Conservation (phyloP, 1,284 basidiomycete genomes). For the Fomitopsis betulina region DNA sequence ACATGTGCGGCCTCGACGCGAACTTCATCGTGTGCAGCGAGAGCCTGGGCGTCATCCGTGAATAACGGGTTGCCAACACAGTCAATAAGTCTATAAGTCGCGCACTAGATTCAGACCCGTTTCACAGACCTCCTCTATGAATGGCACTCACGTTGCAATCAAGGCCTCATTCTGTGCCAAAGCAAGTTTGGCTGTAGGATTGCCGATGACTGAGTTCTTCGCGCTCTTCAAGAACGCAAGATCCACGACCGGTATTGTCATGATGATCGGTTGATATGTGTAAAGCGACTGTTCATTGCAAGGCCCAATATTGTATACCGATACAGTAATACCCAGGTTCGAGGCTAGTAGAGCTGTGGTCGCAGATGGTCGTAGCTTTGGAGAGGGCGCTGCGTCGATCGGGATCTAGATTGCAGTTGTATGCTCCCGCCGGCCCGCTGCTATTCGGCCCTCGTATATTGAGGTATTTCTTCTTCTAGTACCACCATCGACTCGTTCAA, state of each 20-base stretch:
- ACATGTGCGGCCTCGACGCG: slow-evolving; percentile 71
- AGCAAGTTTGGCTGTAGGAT: slow-evolving; percentile 60
- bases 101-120: background rate
- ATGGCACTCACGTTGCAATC: slow-evolving; percentile 43
- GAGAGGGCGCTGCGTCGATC: background rate
- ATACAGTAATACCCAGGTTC: background rate
- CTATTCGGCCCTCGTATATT: too few species aligned
- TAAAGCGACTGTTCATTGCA: background rate
- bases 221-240: slow-evolving; percentile 49
- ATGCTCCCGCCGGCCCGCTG: background rate
- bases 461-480: background rate
- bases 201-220: slow-evolving; percentile 74
- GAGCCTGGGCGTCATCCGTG: slow-evolving; percentile 25
- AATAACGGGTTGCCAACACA: slow-evolving; percentile 41
- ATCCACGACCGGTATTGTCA: slow-evolving; percentile 37
- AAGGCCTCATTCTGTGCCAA: slow-evolving; percentile 51
- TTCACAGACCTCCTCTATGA: background rate
- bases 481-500: background rate
- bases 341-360: background rate
- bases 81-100: slow-evolving; percentile 44
- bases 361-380: background rate
- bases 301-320: background rate
- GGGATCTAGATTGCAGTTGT: background rate
- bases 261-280: slow-evolving; percentile 7
- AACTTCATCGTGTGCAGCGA: slow-evolving; percentile 41